Evolutionary conservation across 805 yeast species (phyloP), one percentile per base, ranked within the genome.

Genomic region (Pichia occidentalis): DNA sequence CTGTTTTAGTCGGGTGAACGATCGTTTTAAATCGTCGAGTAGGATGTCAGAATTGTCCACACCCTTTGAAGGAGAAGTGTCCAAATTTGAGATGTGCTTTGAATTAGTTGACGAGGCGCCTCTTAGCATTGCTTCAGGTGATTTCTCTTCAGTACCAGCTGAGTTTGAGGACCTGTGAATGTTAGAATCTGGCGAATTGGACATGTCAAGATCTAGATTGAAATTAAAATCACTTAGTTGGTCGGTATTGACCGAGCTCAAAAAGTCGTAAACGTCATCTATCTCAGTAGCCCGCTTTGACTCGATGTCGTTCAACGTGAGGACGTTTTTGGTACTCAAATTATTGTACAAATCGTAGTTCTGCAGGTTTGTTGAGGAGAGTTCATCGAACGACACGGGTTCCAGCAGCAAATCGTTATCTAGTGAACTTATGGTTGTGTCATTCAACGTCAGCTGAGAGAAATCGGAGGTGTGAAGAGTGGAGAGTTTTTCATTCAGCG

Each of bases 1-100:
- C 37, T 53, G 60, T 32, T 57, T 56, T 24, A 50, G 52, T 32
- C 61, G 41, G 3, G 52, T 40, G 38, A 53, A 56, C 3, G 53
- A 47, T 22, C 54, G 36, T 32, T 47, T 47, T 5, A 37, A 13
- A 17, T 7, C 5, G 10, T 37, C 34, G 4, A 31, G 17, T 8
- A 40, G 27, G 8, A 31, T 16, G 24, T 37, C 38, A 6, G 21
- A 7, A 7, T 20, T 26, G 16, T 19, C 20, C 20, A 42, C n/a
- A 2, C 29, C 14, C 30, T 42, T 45, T 2, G 42, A 42, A 5
- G 33, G 10, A 10, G 47, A 43, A 6, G 43, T 44, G 14, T 28
- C 4, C 22, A 31, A 25, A 16, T 44, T 44, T 6, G 45, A 40
- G n/a, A n/a, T n/a, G n/a, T n/a, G n/a, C n/a, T 19, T 7, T 12